Evolutionary conservation across 768 basidiomycete genomes (phyloP).

Genomic region (Leccinum barrowsii): DNA sequence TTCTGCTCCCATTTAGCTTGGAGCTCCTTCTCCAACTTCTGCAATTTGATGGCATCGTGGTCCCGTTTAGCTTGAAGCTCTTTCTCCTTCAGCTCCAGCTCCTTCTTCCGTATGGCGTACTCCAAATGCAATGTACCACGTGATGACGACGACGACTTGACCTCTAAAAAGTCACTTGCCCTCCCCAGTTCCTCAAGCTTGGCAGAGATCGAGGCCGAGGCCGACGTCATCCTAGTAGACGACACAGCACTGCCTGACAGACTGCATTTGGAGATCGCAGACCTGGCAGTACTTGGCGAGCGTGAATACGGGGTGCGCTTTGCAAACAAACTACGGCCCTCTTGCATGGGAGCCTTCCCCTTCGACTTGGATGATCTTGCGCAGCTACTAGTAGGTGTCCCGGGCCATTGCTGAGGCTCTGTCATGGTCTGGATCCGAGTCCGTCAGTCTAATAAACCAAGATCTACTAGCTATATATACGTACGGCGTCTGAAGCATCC

Average conservation of each 20-base stretch:
- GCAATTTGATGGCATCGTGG: too few species aligned
- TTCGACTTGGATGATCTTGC: neutral
- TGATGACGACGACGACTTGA: neutral
- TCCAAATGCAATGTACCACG: neutral
- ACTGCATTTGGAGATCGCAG: neutral
- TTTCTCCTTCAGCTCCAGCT: neutral
- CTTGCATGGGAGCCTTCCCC: neutral
- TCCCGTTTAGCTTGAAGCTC: neutral
- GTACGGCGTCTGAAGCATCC: too few species aligned
- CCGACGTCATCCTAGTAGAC: neutral
- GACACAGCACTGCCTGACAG: neutral
- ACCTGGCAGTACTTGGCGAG: neutral
- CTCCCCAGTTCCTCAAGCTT: conserved; percentile 1
- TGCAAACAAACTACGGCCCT: neutral
- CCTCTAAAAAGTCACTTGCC: neutral
- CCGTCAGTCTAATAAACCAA: neutral
- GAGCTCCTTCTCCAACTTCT: too few species aligned
- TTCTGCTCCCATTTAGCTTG: too few species aligned
- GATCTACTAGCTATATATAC: neutral
- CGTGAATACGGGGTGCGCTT: neutral
- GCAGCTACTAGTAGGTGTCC: too few species aligned
- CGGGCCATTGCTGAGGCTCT: neutral
- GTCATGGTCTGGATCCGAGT: neutral
- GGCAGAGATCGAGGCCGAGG: neutral
- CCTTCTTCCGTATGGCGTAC: neutral